Base-by-base conservation (phyloP, 257 asterid genomes). In the Fraxinus cuspidata region DNA sequence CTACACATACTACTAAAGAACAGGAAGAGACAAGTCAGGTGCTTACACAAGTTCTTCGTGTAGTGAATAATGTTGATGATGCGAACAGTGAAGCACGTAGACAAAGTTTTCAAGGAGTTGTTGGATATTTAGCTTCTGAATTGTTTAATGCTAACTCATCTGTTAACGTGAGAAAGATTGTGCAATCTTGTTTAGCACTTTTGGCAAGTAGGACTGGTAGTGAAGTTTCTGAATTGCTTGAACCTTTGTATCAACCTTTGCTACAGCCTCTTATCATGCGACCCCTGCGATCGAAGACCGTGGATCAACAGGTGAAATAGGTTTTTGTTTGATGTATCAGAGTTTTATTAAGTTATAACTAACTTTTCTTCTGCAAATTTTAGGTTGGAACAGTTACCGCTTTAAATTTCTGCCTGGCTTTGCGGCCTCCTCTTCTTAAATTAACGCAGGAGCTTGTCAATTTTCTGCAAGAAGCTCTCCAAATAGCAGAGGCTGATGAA, bases 301-400 rank as follows among this genome's bases (percentile, higher is more conserved):
- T 93, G 82, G 99, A 96, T 77, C 99, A 96, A 82, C 99, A 96
- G 97, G 99, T 96, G 81, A 81, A 64, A 58, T 73, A 72, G 78
- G 38, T 70, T 84, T 68, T 23, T 10, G 19, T 27, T 86, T 58
- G 67, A 58, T 81, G 78, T 74, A 71, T 42, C 40, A 31, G 16
- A 29, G 68, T 78, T 80, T 78, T 70, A 37, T 72, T 80, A 65
- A 75, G 58, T 77, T 67, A 37, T 84, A 49, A 71, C 81, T 84
- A 51, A 79, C 74, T 73, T 27, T 32, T 74, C 47, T 73, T 76
- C 18, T 82, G 66, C 65, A 35, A 77, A 56, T 23, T 77, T 72
- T 88, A 96, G 99, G 99, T 96, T 80, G 99, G 99, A 63, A 91
- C 97, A 0, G 98, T 93, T 70, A 93, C 98, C 74, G 97, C 99